These are phyloP conservation scores for Gossypium bickii DNA, from an alignment of 345 rosid species.

Conservation along the genomic window DNA sequence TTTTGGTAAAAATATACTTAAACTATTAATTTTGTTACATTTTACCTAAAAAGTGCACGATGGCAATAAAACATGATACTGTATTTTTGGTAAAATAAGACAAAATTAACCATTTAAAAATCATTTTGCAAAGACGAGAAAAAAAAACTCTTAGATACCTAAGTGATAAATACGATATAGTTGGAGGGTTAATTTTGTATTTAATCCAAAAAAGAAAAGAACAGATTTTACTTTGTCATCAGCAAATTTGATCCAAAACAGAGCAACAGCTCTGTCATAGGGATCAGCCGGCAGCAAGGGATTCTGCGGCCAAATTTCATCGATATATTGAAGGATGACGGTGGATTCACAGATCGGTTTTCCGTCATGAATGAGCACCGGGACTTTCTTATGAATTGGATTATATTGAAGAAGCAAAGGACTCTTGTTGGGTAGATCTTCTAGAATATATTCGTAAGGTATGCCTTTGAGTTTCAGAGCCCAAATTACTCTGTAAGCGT, in stretches of 20 bases:
- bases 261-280: constrained; percentile 23
- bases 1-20: too few relatives aligned
- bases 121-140: too few relatives aligned
- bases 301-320: constrained; percentile 30
- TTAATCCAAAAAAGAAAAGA: too few relatives aligned
- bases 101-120: too few relatives aligned
- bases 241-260: constrained; percentile 16
- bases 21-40: too few relatives aligned
- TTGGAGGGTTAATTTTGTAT: too few relatives aligned
- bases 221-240: background rate
- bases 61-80: too few relatives aligned
- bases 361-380: constrained; percentile 32
- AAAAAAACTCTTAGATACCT: too few relatives aligned
- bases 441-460: constrained; percentile 23
- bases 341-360: constrained; percentile 33
- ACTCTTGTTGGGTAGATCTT: constrained; percentile 33
- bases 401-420: constrained; percentile 24
- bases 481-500: constrained; percentile 23
- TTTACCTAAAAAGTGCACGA: too few relatives aligned
- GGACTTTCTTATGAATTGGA: constrained; percentile 31
- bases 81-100: too few relatives aligned
- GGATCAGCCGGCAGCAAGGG: constrained; percentile 29
- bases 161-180: too few relatives aligned
- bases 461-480: constrained; percentile 32
- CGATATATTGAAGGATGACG: constrained; percentile 30